Conservation (phyloP, 2,329 filamentous ascomycete genomes). For the Beauveria sp. region DNA sequence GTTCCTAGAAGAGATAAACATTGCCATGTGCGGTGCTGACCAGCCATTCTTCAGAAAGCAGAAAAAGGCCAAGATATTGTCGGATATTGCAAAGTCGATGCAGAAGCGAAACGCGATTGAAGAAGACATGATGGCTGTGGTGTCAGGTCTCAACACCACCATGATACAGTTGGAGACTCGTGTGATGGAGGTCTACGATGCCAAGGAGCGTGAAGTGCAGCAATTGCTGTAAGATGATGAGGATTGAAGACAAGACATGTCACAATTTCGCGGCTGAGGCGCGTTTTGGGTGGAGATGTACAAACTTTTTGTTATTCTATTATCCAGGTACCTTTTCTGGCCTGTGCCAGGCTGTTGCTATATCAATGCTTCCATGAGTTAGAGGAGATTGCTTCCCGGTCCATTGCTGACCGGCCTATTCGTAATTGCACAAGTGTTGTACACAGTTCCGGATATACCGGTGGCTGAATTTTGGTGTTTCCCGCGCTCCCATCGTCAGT, state of each 20-base stretch:
- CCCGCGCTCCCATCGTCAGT: not conserved
- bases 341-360: not conserved
- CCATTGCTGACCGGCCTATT: not conserved
- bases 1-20: not conserved
- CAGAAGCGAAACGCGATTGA: not conserved
- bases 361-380: not conserved
- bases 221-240: not conserved
- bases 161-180: conserved; percentile 21
- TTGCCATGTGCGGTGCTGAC: not conserved
- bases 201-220: conserved; percentile 20
- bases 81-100: not conserved
- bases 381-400: not conserved
- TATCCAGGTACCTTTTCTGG: not conserved
- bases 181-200: conserved; percentile 22
- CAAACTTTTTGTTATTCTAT: not conserved
- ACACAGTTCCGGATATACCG: conserved; percentile 13
- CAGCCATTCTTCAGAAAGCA: not conserved
- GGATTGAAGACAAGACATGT: not conserved
- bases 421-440: conserved; percentile 17
- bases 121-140: not conserved
- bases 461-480: not conserved
- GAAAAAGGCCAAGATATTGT: not conserved
- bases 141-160: conserved; percentile 13
- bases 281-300: not conserved
- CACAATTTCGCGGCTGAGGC: not conserved